phyloP scores from a whole-genome alignment of 1,284 basidiomycete species.

The Irpex rosettiformis region DNA sequence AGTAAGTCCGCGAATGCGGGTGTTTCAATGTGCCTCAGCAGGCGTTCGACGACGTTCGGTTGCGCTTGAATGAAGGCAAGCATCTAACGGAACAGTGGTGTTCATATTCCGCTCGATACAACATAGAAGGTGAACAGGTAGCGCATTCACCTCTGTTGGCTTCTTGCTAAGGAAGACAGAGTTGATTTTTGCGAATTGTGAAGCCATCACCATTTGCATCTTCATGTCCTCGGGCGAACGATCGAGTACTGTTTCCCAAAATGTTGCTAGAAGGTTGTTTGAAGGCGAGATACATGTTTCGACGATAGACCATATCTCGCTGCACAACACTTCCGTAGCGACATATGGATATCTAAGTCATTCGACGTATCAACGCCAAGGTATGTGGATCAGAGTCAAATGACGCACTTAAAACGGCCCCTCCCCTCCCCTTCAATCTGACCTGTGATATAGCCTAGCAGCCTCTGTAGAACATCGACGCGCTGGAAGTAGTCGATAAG shows the following conservation, averaged over 20 bases:
- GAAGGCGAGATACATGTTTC: slow-evolving; percentile 82
- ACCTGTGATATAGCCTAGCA: slow-evolving; percentile 84
- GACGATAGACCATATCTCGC: slow-evolving; percentile 93
- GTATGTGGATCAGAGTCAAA: not conserved
- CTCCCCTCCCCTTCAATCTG: slow-evolving; percentile 77
- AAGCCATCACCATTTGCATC: slow-evolving; percentile 63
- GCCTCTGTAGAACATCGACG: slow-evolving; percentile 73
- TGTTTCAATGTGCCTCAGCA: slow-evolving; percentile 86
- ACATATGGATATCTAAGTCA: slow-evolving; percentile 83
- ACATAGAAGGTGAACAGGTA: slow-evolving; percentile 1
- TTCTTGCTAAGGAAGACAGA: slow-evolving; percentile 85
- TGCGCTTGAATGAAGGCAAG: slow-evolving; percentile 86
- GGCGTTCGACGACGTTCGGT: slow-evolving; percentile 78
- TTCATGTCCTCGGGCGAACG: slow-evolving; percentile 76
- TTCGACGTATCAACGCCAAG: not conserved
- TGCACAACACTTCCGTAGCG: slow-evolving; percentile 93
- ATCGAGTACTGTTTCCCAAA: slow-evolving; percentile 93
- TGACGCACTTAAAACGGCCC: slow-evolving; percentile 69
- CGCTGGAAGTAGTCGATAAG: slow-evolving; percentile 84
- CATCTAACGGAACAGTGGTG: slow-evolving; percentile 61
- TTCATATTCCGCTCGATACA: slow-evolving; percentile 20
- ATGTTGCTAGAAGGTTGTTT: slow-evolving; percentile 71
- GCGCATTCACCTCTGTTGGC: slow-evolving; percentile 74
- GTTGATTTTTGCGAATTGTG: slow-evolving; percentile 88
- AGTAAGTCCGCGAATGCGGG: slow-evolving; percentile 92